Conservation (phyloP, 2,329 filamentous ascomycete species). For the Fusarium redolens region DNA sequence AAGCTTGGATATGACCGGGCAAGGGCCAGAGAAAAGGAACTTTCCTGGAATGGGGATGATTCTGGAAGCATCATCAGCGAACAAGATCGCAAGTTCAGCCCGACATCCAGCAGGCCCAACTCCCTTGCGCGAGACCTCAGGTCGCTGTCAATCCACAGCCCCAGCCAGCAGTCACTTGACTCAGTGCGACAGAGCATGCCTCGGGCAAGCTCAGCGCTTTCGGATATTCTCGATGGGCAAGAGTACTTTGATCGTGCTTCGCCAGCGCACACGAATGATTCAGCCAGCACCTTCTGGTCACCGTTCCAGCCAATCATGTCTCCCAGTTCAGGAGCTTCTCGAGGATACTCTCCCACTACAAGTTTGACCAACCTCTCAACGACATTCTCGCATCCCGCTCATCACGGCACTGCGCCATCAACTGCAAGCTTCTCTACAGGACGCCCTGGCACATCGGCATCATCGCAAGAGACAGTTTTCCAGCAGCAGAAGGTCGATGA, state of each 20-base stretch:
- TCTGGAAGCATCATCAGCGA: constrained; percentile 66
- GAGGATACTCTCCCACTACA: constrained; percentile 70
- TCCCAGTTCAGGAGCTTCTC: constrained; percentile 68
- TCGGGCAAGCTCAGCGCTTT: constrained; percentile 66
- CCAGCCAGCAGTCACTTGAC: constrained; percentile 77
- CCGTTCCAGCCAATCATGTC: constrained; percentile 79
- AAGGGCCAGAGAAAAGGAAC: constrained; percentile 58
- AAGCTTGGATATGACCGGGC: constrained; percentile 68
- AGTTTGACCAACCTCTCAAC: constrained; percentile 69
- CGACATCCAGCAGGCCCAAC: constrained; percentile 56
- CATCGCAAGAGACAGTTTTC: constrained; percentile 74
- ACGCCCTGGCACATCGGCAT: constrained; percentile 73
- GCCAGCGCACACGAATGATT: constrained; percentile 78
- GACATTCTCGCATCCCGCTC: constrained; percentile 58
- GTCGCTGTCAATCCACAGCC: constrained; percentile 68
- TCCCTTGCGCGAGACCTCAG: constrained; percentile 69
- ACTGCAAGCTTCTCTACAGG: constrained; percentile 61
- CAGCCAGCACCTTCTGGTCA: constrained; percentile 88
- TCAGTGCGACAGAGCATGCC: constrained; percentile 73
- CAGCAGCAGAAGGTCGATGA: constrained; percentile 71
- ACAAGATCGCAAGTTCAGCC: constrained; percentile 61
- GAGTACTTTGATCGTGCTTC: constrained; percentile 78
- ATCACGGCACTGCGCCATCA: constrained; percentile 56
- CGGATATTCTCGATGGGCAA: constrained; percentile 75
- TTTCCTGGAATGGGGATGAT: constrained; percentile 61